Evolutionary conservation across 495 filamentous ascomycete genomes (phyloP).

Genomic region (Apodospora peruviana): DNA sequence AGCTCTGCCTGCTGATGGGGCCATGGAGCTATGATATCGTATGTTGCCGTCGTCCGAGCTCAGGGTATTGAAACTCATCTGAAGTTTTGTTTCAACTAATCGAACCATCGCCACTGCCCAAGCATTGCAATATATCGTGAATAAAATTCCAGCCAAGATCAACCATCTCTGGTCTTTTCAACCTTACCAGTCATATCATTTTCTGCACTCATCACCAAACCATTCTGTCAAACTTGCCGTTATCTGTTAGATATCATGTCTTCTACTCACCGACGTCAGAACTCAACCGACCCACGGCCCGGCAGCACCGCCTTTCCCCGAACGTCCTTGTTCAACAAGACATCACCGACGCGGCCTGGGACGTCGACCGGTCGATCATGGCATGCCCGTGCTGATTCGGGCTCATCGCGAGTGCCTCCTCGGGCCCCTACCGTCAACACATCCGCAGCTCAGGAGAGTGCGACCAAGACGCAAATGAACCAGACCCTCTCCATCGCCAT

Average conservation of each 20-base stretch:
- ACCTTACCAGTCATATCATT: too few relatives aligned
- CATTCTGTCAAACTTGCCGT: not conserved
- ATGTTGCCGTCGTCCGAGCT: not conserved
- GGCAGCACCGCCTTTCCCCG: slow-evolving; percentile 15
- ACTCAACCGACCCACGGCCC: slow-evolving; percentile 20
- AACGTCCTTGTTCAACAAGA: slow-evolving; percentile 1
- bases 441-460: slow-evolving; percentile 6
- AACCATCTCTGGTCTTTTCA: too few relatives aligned
- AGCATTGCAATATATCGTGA: not conserved
- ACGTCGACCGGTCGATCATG: not conserved
- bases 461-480: slow-evolving; percentile 23
- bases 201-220: not conserved
- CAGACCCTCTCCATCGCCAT: slow-evolving; percentile 18
- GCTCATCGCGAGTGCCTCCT: not conserved
- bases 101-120: not conserved
- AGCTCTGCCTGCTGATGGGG: too few relatives aligned
- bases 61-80: slow-evolving; percentile 1
- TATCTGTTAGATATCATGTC: slow-evolving; percentile 9
- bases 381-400: not conserved
- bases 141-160: too few relatives aligned
- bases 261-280: slow-evolving; percentile 8
- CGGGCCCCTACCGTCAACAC: not conserved
- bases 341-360: not conserved
- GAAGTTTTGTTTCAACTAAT: slow-evolving; percentile 2
- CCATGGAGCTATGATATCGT: not conserved